Evolutionary conservation across 225 moss, liverwort and hornwort genomes (phyloP).

Genomic region (Neckera pumila): DNA sequence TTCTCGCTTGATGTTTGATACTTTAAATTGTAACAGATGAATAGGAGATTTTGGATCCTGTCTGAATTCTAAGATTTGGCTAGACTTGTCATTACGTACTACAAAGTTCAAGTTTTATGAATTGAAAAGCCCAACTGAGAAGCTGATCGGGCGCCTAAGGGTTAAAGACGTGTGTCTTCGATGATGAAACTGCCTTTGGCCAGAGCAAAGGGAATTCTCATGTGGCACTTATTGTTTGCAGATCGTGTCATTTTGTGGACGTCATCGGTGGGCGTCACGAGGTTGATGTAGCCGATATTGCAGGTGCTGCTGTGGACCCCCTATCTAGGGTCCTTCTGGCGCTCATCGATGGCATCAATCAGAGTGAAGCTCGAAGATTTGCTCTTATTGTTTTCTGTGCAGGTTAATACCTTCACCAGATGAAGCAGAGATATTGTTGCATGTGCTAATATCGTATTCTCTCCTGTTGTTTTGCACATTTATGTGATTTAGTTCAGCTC

Average conservation of each 20-base stretch:
- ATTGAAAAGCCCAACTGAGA: background rate
- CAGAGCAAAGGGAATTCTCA: background rate
- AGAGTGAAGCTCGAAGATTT: constrained; percentile 63
- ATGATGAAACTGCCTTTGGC: background rate
- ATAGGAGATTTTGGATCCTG: background rate
- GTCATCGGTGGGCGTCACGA: constrained; percentile 57
- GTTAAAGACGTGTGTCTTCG: background rate
- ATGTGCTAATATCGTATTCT: background rate
- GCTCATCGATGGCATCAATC: constrained; percentile 81
- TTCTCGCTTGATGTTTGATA: background rate
- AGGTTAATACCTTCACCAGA: constrained; percentile 11
- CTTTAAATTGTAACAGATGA: background rate
- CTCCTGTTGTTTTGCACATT: background rate
- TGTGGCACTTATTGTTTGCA: constrained; percentile 14
- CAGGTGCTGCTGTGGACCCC: constrained; percentile 66
- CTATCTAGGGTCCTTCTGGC: constrained; percentile 63
- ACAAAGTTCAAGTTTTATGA: background rate
- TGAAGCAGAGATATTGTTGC: background rate
- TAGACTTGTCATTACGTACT: background rate
- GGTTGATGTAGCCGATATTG: constrained; percentile 50
- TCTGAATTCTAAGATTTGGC: background rate
- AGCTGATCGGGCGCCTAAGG: background rate
- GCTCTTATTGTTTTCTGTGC: constrained; percentile 85
- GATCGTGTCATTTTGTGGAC: constrained; percentile 84
- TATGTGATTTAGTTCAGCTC: background rate